These are phyloP conservation scores for Raffaelea ambrosiae DNA, from an alignment of 2,329 filamentous ascomycete genomes.

Conservation along the genomic window DNA sequence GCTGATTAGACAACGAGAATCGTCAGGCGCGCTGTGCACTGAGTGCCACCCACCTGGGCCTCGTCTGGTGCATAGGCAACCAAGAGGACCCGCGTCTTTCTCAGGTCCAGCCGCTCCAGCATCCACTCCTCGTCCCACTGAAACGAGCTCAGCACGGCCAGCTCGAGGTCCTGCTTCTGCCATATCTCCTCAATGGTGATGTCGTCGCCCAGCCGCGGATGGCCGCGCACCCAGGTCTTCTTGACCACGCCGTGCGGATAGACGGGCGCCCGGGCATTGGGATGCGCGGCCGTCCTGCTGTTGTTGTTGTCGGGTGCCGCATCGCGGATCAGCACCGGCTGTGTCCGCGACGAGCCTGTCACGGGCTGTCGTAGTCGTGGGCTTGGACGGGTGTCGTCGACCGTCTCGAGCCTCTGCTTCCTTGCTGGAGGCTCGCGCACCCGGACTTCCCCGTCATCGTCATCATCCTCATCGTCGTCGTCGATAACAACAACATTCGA, in stretches of 20 bases:
- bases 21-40: no score
- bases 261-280: no score
- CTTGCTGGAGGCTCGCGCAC: not conserved
- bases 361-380: not conserved
- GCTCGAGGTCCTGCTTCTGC: slow-evolving; percentile 60
- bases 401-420: not conserved
- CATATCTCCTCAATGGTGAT: slow-evolving; percentile 85
- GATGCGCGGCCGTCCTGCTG: not conserved
- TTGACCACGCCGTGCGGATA: slow-evolving; percentile 60
- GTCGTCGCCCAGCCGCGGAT: slow-evolving; percentile 54
- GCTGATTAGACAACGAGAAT: not conserved
- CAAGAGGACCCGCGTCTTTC: slow-evolving; percentile 53
- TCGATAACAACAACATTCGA: slow-evolving; percentile 5
- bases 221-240: slow-evolving; percentile 67
- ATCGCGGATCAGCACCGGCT: no score
- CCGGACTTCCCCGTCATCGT: not conserved
- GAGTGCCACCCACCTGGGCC: slow-evolving; percentile 39
- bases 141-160: slow-evolving; percentile 79
- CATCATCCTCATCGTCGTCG: not conserved
- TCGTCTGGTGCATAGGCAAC: slow-evolving; percentile 47
- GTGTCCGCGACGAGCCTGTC: no score
- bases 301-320: slow-evolving; percentile 1
- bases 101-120: slow-evolving; percentile 57
- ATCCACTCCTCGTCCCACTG: slow-evolving; percentile 81
- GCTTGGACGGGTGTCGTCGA: not conserved